Percentiles rank a stretch among this genome's conserved stretches.
Evolutionary conservation across 139 green algal species (phyloP).

Genomic region (Nannochloris sp.): DNA sequence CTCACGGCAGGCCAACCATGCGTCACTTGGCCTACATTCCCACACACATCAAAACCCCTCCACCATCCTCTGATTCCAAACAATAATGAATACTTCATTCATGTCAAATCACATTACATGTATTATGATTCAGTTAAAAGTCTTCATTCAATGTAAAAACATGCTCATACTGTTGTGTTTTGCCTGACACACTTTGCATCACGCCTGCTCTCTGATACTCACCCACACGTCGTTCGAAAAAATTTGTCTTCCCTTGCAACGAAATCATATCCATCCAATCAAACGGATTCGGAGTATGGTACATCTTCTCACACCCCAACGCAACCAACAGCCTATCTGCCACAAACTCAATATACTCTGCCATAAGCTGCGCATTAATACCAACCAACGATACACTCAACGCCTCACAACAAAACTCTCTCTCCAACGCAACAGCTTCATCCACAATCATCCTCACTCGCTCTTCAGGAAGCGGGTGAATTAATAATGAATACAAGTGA

Average conservation of each 20-base stretch:
- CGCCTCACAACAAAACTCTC: slow-evolving; percentile 56
- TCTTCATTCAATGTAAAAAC: slow-evolving; percentile 6
- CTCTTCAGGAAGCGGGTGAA: slow-evolving; percentile 23
- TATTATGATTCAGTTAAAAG: neutral
- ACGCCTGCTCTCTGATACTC: slow-evolving; percentile 75
- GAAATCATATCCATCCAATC: slow-evolving; percentile 87
- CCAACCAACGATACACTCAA: slow-evolving; percentile 53
- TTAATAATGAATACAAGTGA: slow-evolving; percentile 49
- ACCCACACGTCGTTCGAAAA: slow-evolving; percentile 76
- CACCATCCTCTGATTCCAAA: too few relatives aligned
- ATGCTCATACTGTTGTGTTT: slow-evolving; percentile 2
- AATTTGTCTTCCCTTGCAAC: slow-evolving; percentile 77
- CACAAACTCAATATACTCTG: slow-evolving; percentile 67
- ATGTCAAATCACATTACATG: neutral
- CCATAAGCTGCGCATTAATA: slow-evolving; percentile 67
- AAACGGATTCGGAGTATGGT: slow-evolving; percentile 65
- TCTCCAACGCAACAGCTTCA: slow-evolving; percentile 58
- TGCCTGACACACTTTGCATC: slow-evolving; percentile 41
- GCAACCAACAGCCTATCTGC: slow-evolving; percentile 57
- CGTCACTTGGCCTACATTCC: slow-evolving; percentile 71
- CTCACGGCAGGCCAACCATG: slow-evolving; percentile 96
- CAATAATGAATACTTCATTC: too few relatives aligned
- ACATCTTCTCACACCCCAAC: slow-evolving; percentile 49
- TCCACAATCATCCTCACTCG: slow-evolving; percentile 43
- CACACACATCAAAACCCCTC: too few relatives aligned